Evolutionary conservation across 23 red algal species (phyloP), one percentile per base, ranked within the genome.

Genomic region (Gracilaria domingensis): DNA sequence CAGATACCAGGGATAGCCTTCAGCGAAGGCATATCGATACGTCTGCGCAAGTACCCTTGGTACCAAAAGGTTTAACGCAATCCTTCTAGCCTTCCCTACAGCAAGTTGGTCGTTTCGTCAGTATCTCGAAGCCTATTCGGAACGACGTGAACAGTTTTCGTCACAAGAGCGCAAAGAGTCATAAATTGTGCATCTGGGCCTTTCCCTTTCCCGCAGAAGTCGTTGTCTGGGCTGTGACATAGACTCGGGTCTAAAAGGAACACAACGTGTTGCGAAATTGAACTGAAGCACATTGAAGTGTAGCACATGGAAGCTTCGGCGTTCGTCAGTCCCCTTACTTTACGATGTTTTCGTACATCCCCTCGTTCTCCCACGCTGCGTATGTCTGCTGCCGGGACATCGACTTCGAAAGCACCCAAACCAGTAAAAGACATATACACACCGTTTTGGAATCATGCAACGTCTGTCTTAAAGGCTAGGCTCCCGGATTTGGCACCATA

Each of bases 361-460:
- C 11, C 17, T 11, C 20, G 24, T 39, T 18, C 72, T 1, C n/a
- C 0, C 9, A 9, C 66, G 36, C 45, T 37, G 55, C 62, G 82
- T 25, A 90, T 90, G 87, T 65, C 87, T 51, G 70, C 72, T 14
- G 37, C 26, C 48, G 76, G 70, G 24, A 49, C 74, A 56, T 57
- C 72, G 26, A 29, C 35, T 24, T 39, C 82, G 5, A 55, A 67
- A 74, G 61, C 29, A 65, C 62, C 82, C 6, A 77, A 79, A 29
- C 55, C 83, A 12, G 60, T 85, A 47, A 88, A 94, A 75, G 91
- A 98, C 80, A 83, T 98, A 21, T 98, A 98, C 80, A 84, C 87
- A 11, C 87, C 91, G 44, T 98, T 98, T 65, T 94, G 92, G 88
- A 82, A 95, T 29, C 66, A 98, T 75, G 96, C 96, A 9, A 87